Base-by-base conservation (phyloP, 331 rosid species). In the Malus hybrid region DNA sequence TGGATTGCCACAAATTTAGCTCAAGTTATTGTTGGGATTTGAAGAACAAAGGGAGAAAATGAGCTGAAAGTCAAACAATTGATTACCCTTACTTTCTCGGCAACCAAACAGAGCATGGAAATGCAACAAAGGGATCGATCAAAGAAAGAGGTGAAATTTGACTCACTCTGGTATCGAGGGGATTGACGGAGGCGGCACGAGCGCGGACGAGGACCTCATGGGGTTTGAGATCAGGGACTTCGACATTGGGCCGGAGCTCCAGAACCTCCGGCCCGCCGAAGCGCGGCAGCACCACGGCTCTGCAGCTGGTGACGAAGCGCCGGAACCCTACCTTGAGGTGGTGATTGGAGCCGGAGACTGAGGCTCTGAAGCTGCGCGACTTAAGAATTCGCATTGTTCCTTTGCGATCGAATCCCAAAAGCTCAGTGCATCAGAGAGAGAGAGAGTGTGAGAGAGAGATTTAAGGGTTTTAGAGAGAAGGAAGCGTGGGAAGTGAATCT, bases 261-360 rank as follows among this genome's bases (percentile, higher is more conserved):
- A 91, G 90, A 11, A 84, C 83, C 71, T 93, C 89, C 7, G 98
- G 90, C 2, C 96, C 93, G 1, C 98, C 98, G 82, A 93, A 93
- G 39, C 83, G 84, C 27, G 93, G 95, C 64, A 93, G 71, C 7
- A 93, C 73, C 4, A 89, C 95, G 52, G 97, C 97, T 72, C 96
- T 80, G 79, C 97, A 91, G 42, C 75, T 78, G 70, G 98, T 84
- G 61, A 71, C 85, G 68, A 84, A 32, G 73, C 56, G 33, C 60
- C 88, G 65, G 46, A 82, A 50, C 13, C 74, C 70, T 4, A 33
- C 27, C 70, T 69, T 73, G 39, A 50, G 76, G 55, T 16, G 81
- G 60, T 18, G 61, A n/a, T n/a, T 22, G 60, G 62, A 55, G 36
- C 70, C 64, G 3, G 76, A 46, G 65, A 48, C 32, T 0, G 75